Conservation (phyloP, 1,139 yeast species). For the Entelexis paramagnoliae region DNA sequence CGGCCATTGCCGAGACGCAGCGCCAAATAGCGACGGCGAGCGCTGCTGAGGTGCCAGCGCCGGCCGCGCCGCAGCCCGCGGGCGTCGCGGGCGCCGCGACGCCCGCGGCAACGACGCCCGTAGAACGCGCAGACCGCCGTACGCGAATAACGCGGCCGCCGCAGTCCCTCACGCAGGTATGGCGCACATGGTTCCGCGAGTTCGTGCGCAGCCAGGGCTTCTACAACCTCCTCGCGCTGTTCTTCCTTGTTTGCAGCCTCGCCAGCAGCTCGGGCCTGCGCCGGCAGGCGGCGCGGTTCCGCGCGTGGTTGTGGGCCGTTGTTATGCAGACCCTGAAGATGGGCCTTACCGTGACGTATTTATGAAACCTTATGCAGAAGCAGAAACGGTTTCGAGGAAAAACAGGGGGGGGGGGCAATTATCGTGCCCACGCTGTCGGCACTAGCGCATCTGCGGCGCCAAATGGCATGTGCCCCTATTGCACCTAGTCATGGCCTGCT, state of each 20-base stretch:
- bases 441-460: no score
- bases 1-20: conserved; percentile 11
- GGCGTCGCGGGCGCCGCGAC: no score
- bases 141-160: conserved; percentile 1
- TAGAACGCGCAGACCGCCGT: neutral
- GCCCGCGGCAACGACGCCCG: no score
- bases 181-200: conserved; percentile 15
- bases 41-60: neutral
- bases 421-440: no score
- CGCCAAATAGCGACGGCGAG: neutral
- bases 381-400: no score
- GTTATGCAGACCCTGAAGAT: conserved; percentile 16
- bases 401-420: no score
- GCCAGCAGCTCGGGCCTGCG: conserved; percentile 15
- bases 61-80: no score
- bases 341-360: conserved; percentile 24
- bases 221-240: conserved; percentile 14
- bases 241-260: conserved; percentile 15
- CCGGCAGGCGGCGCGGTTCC: conserved; percentile 2
- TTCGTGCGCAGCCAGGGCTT: conserved; percentile 20
- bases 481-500: no score
- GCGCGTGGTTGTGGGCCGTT: conserved; percentile 20
- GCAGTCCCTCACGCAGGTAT: conserved; percentile 8
- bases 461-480: no score
- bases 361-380: conserved; percentile 5